Percentiles rank a stretch among this genome's conserved stretches.
Evolutionary conservation across 495 filamentous ascomycete genomes (phyloP).

Genomic region (Penicillium goetzii): DNA sequence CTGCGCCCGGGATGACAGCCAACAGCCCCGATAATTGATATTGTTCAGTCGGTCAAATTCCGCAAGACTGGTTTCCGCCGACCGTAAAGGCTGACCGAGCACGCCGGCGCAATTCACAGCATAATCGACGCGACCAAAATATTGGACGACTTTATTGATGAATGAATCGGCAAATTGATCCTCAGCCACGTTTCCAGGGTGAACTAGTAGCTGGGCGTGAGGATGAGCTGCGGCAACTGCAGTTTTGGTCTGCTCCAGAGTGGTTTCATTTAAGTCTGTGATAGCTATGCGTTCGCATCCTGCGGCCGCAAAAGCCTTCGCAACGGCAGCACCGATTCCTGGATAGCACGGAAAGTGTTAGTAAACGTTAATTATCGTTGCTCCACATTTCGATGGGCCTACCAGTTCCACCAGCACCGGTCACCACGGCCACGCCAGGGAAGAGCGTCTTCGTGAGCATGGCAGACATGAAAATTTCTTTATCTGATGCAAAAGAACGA

Average conservation of each 20-base stretch:
- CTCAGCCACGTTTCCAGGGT: constrained; percentile 45
- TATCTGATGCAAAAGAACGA: not conserved
- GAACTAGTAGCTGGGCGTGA: constrained; percentile 31
- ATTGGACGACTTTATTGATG: constrained; percentile 30
- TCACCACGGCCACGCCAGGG: constrained; percentile 39
- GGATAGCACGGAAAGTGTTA: not conserved
- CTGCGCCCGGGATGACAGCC: constrained; percentile 54
- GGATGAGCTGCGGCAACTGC: constrained; percentile 37
- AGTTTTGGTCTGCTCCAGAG: constrained; percentile 40
- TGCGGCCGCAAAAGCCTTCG: constrained; percentile 52
- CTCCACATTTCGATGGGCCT: not conserved
- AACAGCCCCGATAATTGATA: constrained; percentile 57
- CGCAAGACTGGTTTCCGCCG: constrained; percentile 38
- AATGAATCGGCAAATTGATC: constrained; percentile 49
- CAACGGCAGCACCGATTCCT: constrained; percentile 60
- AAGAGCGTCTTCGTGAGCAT: constrained; percentile 21
- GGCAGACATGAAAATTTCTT: not conserved
- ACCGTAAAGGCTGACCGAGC: constrained; percentile 40
- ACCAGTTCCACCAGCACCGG: constrained; percentile 39
- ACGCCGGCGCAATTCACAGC: constrained; percentile 56
- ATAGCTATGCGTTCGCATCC: constrained; percentile 55
- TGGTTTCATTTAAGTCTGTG: constrained; percentile 49
- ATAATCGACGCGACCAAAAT: constrained; percentile 56
- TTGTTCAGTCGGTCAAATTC: constrained; percentile 55
- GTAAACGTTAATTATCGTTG: not conserved